These are phyloP conservation scores for Actinidia chinensis DNA, from an alignment of 179 eudicot species.

Conservation along the genomic window DNA sequence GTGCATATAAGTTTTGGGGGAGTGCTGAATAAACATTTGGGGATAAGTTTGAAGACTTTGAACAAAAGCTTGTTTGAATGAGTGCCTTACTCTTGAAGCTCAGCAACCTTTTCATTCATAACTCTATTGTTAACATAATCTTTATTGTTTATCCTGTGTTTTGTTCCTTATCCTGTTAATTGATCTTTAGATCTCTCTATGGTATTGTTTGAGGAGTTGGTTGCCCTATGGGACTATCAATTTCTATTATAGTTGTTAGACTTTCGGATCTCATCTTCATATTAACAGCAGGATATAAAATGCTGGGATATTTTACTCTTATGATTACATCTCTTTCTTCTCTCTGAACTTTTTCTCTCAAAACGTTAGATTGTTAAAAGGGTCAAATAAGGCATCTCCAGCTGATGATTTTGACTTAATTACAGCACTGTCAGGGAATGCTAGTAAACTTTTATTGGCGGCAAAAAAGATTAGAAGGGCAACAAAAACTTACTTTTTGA, in stretches of 20 bases:
- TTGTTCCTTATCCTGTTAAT: background rate
- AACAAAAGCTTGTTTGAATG: background rate
- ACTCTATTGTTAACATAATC: background rate
- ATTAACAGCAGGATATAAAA: background rate
- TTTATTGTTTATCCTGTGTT: background rate
- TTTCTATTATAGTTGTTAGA: background rate
- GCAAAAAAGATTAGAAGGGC: conserved; percentile 50
- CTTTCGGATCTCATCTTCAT: conserved; percentile 13
- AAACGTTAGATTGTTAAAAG: background rate
- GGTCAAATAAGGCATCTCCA: background rate
- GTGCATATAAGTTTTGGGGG: background rate
- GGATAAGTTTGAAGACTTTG: background rate
- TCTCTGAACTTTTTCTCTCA: background rate
- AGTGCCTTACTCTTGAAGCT: background rate
- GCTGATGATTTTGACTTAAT: conserved; percentile 10
- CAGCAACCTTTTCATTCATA: background rate
- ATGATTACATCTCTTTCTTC: background rate
- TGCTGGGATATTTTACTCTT: background rate
- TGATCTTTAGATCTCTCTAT: background rate
- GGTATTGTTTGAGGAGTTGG: background rate
- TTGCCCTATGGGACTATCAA: background rate
- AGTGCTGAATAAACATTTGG: background rate
- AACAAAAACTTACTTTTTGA: conserved; percentile 41
- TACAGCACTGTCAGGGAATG: conserved; percentile 49
- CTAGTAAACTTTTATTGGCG: conserved; percentile 46